Evolutionary conservation across 768 basidiomycete species (phyloP).

Genomic region (Lentinula sp.): DNA sequence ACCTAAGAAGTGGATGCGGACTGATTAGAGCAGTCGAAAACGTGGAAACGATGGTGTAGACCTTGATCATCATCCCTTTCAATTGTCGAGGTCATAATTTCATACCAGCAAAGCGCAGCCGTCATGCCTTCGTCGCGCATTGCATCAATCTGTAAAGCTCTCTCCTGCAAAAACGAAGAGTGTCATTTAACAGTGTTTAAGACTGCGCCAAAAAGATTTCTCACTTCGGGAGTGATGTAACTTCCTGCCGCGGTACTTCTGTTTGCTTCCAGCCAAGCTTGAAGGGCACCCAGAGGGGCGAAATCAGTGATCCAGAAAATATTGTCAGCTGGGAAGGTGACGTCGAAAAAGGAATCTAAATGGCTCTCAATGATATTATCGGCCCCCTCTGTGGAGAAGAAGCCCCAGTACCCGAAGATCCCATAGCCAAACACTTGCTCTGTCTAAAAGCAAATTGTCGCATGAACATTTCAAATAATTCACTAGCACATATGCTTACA

Average conservation of each 20-base stretch:
- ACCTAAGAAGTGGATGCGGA: neutral
- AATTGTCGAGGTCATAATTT: neutral
- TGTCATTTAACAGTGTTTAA: neutral
- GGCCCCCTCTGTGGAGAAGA: slow-evolving; percentile 24
- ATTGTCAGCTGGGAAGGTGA: slow-evolving; percentile 27
- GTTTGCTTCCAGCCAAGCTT: neutral
- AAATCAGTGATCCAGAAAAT: slow-evolving; percentile 22
- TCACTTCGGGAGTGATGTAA: neutral
- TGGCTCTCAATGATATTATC: slow-evolving; percentile 24
- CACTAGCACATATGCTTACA: slow-evolving; percentile 5
- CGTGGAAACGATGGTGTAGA: neutral
- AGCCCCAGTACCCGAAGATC: slow-evolving; percentile 36
- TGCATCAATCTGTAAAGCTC: too few species aligned
- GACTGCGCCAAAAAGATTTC: neutral
- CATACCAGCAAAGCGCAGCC: too few species aligned
- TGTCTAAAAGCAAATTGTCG: too few species aligned
- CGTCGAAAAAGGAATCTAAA: slow-evolving; percentile 33
- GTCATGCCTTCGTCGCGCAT: too few species aligned
- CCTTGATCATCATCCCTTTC: neutral
- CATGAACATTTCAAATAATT: too few species aligned
- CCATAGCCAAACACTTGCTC: slow-evolving; percentile 23
- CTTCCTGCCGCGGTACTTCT: neutral
- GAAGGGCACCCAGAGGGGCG: neutral
- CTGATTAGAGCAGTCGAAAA: neutral
- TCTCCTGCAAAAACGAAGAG: neutral